phyloP scores from a whole-genome alignment of 306 rosid species.

The Fragaria vesca region DNA sequence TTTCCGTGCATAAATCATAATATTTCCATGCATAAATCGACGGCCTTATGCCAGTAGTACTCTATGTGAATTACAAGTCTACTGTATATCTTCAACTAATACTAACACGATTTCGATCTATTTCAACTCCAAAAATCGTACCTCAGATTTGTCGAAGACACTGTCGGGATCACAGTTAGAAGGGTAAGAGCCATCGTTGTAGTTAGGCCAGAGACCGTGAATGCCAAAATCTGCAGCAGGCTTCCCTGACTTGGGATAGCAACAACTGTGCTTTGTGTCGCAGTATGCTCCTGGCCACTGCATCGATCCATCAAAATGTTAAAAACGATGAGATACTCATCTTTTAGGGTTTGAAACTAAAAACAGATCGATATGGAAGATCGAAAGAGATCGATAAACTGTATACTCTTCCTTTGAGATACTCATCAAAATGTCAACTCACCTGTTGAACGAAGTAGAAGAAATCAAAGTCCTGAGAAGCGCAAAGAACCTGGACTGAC shows the following conservation, averaged over 20 bases:
- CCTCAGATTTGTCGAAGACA: slow-evolving; percentile 53
- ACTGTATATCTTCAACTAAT: no score
- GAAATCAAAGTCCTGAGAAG: slow-evolving; percentile 35
- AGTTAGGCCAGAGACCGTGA: slow-evolving; percentile 87
- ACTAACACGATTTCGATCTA: no score
- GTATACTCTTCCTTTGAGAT: no score
- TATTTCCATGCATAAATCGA: background rate
- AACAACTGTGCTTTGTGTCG: slow-evolving; percentile 61
- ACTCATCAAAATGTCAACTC: background rate
- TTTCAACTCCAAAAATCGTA: background rate
- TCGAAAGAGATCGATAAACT: background rate
- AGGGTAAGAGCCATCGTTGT: slow-evolving; percentile 59
- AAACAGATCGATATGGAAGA: background rate
- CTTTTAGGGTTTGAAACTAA: background rate
- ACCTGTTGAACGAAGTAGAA: slow-evolving; percentile 42
- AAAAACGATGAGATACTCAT: background rate
- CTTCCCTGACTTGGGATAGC: slow-evolving; percentile 75
- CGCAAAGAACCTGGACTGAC: slow-evolving; percentile 9
- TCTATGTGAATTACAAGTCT: no score
- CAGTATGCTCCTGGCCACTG: slow-evolving; percentile 97
- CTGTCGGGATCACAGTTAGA: slow-evolving; percentile 64
- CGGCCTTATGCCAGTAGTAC: no score
- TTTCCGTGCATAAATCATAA: background rate
- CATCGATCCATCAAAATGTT: background rate
- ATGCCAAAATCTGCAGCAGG: slow-evolving; percentile 72